Base-by-base conservation (phyloP, 352 stramenopile species). In the Pythium diclinum region DNA sequence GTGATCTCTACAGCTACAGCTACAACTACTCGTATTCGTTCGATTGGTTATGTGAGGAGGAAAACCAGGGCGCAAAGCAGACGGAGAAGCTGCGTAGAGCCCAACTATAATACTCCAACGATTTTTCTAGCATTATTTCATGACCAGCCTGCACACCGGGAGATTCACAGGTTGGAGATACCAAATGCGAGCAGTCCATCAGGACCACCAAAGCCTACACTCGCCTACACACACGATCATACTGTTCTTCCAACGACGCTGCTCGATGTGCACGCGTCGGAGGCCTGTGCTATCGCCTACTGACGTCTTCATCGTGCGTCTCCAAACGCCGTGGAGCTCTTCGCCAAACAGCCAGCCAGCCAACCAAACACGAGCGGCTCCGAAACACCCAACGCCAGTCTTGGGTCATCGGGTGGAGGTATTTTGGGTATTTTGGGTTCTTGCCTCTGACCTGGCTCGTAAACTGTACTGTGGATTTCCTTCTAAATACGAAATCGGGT, bases 121-220 rank as follows among this genome's bases (percentile, higher is more conserved):
- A 32, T 56, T 81, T 69, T 56, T 92, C 55, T 92, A 67, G 83
- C 83, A 90, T 90, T 92, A 64, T 89, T 92, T 75, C 71, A 91
- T 91, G 78, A 91, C 80, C 83, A 81, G 80, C 76, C 61, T 73
- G 82, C 77, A 89, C 83, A 91, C 79, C 36, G 38, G 61, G 23
- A 66, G 59, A 67, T 92, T 89, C 76, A 89, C 77, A 75, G 71
- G 78, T 81, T 82, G 81, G 83, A 92, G 83, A 92, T 92, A 92
- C 83, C 81, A 90, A 92, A 90, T 92, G 83, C 83, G 75, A 73
- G 33, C 49, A 19, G 3, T 8, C 19, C 53, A 3, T 32, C 16
- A 33, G 6, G 17, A 47, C 23, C 19, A 36, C 21, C 48, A 59
- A 61, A 28, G 48, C 25, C 33, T 49, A 30, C 9, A 55, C 30